Evolutionary conservation across 2,329 filamentous ascomycete species (phyloP).

Genomic region (Verticillium nubilum): DNA sequence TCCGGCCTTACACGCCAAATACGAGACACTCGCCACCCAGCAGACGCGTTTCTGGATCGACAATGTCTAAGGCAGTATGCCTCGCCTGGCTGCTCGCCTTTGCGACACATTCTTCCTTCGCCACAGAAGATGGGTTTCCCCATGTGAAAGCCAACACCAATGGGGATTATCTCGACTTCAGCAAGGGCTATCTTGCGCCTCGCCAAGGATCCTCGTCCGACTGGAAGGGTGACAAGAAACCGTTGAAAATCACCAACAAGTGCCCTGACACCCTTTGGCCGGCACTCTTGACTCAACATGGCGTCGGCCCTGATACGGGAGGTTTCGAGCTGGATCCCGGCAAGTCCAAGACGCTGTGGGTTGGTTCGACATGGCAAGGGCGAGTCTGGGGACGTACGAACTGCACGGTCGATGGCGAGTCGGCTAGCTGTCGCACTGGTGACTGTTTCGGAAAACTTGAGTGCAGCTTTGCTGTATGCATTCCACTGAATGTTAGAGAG

Average conservation of each 20-base stretch:
- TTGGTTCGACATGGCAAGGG: slow-evolving; percentile 72
- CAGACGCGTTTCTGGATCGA: not conserved
- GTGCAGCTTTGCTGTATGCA: slow-evolving; percentile 62
- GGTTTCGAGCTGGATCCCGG: slow-evolving; percentile 64
- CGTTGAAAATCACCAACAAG: slow-evolving; percentile 65
- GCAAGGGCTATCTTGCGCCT: slow-evolving; percentile 16
- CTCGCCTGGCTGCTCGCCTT: not conserved
- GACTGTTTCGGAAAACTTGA: slow-evolving; percentile 68
- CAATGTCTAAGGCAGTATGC: not conserved
- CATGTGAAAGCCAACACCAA: slow-evolving; percentile 4
- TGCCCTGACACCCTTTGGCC: slow-evolving; percentile 72
- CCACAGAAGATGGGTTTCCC: slow-evolving; percentile 6
- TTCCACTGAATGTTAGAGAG: not conserved
- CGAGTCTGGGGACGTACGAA: slow-evolving; percentile 81
- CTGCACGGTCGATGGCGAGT: slow-evolving; percentile 66
- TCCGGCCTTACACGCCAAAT: not conserved
- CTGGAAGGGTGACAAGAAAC: slow-evolving; percentile 35
- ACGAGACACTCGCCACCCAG: not conserved
- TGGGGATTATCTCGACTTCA: slow-evolving; percentile 18
- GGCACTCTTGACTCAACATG: slow-evolving; percentile 67
- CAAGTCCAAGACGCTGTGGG: slow-evolving; percentile 53
- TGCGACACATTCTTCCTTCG: not conserved
- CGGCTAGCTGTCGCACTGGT: slow-evolving; percentile 66
- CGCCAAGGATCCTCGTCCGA: slow-evolving; percentile 25
- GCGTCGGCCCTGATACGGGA: slow-evolving; percentile 58